These are phyloP conservation scores for Silene latifolia DNA, from an alignment of 148 eudicot genomes.

Conservation along the genomic window DNA sequence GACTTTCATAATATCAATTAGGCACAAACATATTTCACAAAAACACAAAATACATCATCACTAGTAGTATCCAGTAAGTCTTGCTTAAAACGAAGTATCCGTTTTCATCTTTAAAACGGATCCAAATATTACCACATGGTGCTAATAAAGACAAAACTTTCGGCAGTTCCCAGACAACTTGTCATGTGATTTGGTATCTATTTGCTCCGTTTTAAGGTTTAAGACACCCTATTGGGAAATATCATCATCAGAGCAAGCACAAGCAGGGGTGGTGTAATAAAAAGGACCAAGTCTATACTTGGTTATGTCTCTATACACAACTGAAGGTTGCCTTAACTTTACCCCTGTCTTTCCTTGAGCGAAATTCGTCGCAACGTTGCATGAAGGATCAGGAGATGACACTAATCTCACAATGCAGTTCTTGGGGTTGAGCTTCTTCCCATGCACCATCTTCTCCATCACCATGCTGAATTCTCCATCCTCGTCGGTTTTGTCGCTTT, in stretches of 20 bases:
- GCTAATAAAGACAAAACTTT: too few species aligned
- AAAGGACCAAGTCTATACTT: constrained; percentile 56
- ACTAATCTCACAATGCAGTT: constrained; percentile 63
- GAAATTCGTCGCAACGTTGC: constrained; percentile 59
- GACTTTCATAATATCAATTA: too few species aligned
- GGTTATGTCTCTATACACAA: constrained; percentile 44
- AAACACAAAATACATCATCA: background rate
- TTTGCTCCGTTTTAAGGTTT: too few species aligned
- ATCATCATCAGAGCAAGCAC: constrained; percentile 46
- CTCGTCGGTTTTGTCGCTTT: constrained; percentile 62
- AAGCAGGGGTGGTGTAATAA: constrained; percentile 71
- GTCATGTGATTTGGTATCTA: too few species aligned
- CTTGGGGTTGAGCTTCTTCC: constrained; percentile 44
- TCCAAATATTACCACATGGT: too few species aligned
- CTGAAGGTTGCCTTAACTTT: constrained; percentile 45
- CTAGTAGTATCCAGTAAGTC: background rate
- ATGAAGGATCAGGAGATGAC: constrained; percentile 54
- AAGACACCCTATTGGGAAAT: constrained; percentile 6
- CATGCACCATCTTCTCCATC: constrained; percentile 31
- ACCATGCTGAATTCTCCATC: constrained; percentile 48
- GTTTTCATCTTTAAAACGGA: too few species aligned
- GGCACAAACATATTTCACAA: too few species aligned
- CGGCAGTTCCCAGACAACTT: too few species aligned
- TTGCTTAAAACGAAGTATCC: too few species aligned
- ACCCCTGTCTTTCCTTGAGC: constrained; percentile 57